Evolutionary conservation across 2,329 filamentous ascomycete species (phyloP).

Genomic region (Akanthomyces muscarius): DNA sequence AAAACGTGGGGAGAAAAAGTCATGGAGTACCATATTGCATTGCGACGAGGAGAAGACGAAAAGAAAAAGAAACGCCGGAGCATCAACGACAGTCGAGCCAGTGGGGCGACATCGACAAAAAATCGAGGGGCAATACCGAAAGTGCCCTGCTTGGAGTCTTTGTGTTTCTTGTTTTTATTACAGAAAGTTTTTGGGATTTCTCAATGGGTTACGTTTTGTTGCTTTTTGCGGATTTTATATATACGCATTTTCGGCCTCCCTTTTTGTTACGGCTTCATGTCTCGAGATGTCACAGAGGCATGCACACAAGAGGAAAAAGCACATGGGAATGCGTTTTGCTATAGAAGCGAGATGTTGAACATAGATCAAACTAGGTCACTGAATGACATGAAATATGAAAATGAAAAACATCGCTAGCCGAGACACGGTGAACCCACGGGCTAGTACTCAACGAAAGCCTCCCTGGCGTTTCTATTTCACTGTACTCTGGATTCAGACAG

Average conservation of each 20-base stretch:
- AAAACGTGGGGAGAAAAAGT: background rate
- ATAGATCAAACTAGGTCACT: conserved; percentile 9
- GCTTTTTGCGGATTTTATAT: background rate
- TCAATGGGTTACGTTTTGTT: conserved; percentile 13
- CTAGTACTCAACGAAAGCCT: too few relatives aligned
- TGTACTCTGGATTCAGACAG: too few relatives aligned
- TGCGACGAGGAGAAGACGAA: background rate
- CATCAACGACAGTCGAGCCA: conserved; percentile 8
- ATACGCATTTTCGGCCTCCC: background rate
- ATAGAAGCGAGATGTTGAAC: conserved; percentile 14
- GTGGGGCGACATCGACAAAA: background rate
- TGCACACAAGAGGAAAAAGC: background rate
- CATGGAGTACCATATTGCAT: background rate
- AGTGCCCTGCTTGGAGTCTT: conserved; percentile 6
- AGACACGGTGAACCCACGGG: too few relatives aligned
- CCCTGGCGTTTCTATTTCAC: too few relatives aligned
- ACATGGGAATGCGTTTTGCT: conserved; percentile 10
- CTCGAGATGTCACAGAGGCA: background rate
- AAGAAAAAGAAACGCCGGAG: background rate
- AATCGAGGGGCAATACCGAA: conserved; percentile 4
- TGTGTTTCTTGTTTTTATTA: background rate
- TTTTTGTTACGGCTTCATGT: background rate
- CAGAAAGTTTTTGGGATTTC: conserved; percentile 12
- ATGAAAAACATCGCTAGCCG: background rate
- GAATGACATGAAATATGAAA: background rate